Base-by-base conservation (phyloP, 2,329 filamentous ascomycete species). In the Pyricularia sp. region DNA sequence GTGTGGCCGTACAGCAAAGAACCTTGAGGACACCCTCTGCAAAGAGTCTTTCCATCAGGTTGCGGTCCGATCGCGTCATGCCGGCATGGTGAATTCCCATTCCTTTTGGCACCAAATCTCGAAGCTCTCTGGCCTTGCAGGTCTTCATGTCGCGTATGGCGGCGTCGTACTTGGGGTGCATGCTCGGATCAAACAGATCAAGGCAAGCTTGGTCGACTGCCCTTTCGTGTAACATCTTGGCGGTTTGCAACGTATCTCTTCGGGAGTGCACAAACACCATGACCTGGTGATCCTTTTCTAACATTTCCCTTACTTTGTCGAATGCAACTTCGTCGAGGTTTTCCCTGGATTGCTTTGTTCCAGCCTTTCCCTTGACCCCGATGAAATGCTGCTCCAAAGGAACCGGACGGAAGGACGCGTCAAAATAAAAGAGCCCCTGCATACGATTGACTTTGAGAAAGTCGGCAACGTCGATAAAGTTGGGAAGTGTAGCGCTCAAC, bases 241-340 rank as follows among this genome's bases (percentile, higher is more conserved):
- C 93, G 1, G 93, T 96, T 67, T 89, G 84, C 69, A 96, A 86
- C 0, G 96, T 99, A 70, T 99, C 96, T 73, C 96, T 93, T 30
- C 94, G 84, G 0, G 93, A 97, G 74, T 99, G 96, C 12, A 99
- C 96, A 75, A 99, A 99, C 0, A 99, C 93, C 96, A 99, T 99
- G 69, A 99, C 84, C 74, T 99, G 94, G 71, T 99, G 94, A n/a
- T 90, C 93, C 66, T 82, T 80, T 72, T 92, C 86, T 3, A 99
- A 81, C 93, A 99, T 97, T 64, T 94, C 89, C 69, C 87, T 88
- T 61, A 97, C 92, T 73, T 99, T 99, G 69, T 97, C 93, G 72
- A 96, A 99, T 0, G 91, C 87, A 2, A 91, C 87, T 28, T 82
- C 82, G 70, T 99, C 94, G 31, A 99, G 79, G 69, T 97, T 97